Evolutionary conservation across 129 eudicot species (phyloP), one percentile per base, ranked within the genome.

Genomic region (Oenanthe sinensis): DNA sequence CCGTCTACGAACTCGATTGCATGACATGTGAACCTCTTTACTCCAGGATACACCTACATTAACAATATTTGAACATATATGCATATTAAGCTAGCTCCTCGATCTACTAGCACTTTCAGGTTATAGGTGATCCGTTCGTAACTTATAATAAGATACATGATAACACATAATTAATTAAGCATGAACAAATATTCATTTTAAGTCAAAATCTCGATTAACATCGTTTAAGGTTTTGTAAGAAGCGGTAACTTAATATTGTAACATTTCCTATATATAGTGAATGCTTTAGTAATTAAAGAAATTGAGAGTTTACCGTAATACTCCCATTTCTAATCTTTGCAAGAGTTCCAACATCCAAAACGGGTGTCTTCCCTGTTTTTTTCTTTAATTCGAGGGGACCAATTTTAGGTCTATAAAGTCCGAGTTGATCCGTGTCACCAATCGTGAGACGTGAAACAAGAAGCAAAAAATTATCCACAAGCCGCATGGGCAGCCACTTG

Each of bases 341-440:
- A 7, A 91, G 87, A 16, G 96, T 87, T 65, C 96, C 96, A 15
- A 91, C 85, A 77, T 91, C 96, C 63, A 91, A 78, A 30, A 91
- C 96, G 2, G 96, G 96, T 1, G 96, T 91, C 80, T 91, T 91
- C 12, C 96, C 96, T 0, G 86, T 71, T 6, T 48, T 22, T 11
- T 55, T 76, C 85, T 91, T 91, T 75, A 83, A 85, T 71, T 88
- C 83, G 43, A 91, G 88, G 37, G 96, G 96, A 37, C 96, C 96
- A 42, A 91, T 68, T 78, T 84, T 85, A 5, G 96, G 96, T 71
- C 96, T 82, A 47, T 6, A 77, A 22, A 91, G 87, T 19, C 96
- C 93, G 33, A 83, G 87, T 74, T 78, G 65, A 68, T 77, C 83
- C 0, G 90, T 87, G 77, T 87, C 79, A 2, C 96, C 96, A 6